Percentiles rank a stretch among this genome's conserved stretches.
These are phyloP conservation scores for Phytopythium boreale DNA, from an alignment of 352 stramenopile genomes.

Conservation along the genomic window DNA sequence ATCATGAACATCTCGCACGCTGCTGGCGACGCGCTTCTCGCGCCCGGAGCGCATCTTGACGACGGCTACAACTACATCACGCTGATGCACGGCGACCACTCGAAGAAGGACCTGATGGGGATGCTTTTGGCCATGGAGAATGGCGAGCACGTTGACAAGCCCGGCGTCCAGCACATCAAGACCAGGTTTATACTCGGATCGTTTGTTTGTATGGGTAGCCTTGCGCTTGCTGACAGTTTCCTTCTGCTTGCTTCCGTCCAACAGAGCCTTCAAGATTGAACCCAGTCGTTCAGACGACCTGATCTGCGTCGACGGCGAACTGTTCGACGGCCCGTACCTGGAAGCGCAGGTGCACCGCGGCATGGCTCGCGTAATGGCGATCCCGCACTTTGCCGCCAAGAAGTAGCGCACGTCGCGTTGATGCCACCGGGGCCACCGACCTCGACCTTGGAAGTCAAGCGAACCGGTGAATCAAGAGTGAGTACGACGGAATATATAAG, in stretches of 20 bases:
- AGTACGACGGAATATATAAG: background rate
- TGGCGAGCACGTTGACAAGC: slow-evolving; percentile 42
- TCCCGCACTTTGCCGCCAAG: slow-evolving; percentile 11
- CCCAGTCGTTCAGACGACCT: slow-evolving; percentile 33
- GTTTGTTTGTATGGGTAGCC: background rate
- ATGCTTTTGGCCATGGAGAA: slow-evolving; percentile 54
- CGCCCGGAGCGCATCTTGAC: slow-evolving; percentile 41
- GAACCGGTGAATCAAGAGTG: background rate
- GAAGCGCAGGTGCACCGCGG: slow-evolving; percentile 59
- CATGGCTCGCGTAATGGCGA: slow-evolving; percentile 44
- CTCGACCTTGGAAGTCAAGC: background rate
- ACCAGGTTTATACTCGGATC: slow-evolving; percentile 20
- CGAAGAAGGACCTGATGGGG: slow-evolving; percentile 32
- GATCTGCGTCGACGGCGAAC: slow-evolving; percentile 62
- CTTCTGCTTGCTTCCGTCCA: background rate
- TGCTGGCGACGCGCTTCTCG: slow-evolving; percentile 42
- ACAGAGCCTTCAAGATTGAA: slow-evolving; percentile 51
- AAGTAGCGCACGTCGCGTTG: background rate
- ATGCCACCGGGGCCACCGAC: background rate
- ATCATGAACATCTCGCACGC: slow-evolving; percentile 63
- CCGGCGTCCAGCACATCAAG: slow-evolving; percentile 38
- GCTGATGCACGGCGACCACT: slow-evolving; percentile 33
- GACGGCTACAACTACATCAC: slow-evolving; percentile 70
- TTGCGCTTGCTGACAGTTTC: background rate
- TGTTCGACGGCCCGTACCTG: slow-evolving; percentile 40